phyloP scores from a whole-genome alignment of 495 filamentous ascomycete genomes.

The Choiromyces venosus region DNA sequence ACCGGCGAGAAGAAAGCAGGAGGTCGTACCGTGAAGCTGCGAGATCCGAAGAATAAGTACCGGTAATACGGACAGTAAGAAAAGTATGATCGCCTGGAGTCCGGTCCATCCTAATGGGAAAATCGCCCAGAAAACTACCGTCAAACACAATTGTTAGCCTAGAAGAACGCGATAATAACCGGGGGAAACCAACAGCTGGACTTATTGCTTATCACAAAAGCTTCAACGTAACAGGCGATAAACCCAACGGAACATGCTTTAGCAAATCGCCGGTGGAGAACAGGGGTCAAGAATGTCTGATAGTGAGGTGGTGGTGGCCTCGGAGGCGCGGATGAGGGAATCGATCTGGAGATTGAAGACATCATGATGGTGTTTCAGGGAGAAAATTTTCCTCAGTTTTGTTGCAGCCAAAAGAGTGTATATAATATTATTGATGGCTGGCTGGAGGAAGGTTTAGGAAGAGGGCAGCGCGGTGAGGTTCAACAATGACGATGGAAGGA shows the following conservation, averaged over 20 bases:
- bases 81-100: slow-evolving; percentile 64
- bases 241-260: slow-evolving; percentile 62
- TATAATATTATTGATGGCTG: neutral
- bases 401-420: neutral
- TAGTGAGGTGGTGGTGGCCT: slow-evolving; percentile 52
- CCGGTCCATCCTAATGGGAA: slow-evolving; percentile 73
- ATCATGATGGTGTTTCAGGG: slow-evolving; percentile 33
- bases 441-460: neutral
- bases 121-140: slow-evolving; percentile 75
- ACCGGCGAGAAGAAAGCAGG: neutral
- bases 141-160: slow-evolving; percentile 18
- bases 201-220: slow-evolving; percentile 59
- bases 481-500: neutral
- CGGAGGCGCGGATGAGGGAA: slow-evolving; percentile 31
- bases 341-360: slow-evolving; percentile 41
- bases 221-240: slow-evolving; percentile 65
- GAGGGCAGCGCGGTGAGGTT: neutral
- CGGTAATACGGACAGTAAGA: slow-evolving; percentile 65
- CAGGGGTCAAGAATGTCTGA: slow-evolving; percentile 83
- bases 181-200: slow-evolving; percentile 24
- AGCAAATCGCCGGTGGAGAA: slow-evolving; percentile 79
- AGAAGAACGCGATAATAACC: neutral
- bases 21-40: slow-evolving; percentile 63
- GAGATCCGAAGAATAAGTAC: slow-evolving; percentile 73
- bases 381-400: neutral